Base-by-base conservation (phyloP, 164 flowering plant species). In the Liriodendron chinense region DNA sequence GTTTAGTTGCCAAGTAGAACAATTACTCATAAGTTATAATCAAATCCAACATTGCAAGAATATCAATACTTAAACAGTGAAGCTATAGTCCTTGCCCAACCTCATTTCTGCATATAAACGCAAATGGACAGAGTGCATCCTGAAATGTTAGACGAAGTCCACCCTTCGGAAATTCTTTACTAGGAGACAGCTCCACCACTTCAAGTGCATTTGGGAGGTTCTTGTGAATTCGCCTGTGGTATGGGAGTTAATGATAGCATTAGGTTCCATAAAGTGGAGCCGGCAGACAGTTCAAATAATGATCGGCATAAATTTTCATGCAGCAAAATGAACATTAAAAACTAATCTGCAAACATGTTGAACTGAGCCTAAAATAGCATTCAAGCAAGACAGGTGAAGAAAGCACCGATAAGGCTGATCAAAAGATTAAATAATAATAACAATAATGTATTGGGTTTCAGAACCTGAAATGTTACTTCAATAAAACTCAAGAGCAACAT, bases 111-210 rank as follows among this genome's bases (percentile, higher is more conserved):
- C 84, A 88, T 20, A 92, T 72, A 74, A 83, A 84, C 72, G 89
- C 92, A 79, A 87, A 90, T 13, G 97, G 92, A 49, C 76, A 87
- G 18, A 94, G 90, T 20, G 87, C 80, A 65, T 86, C 78, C 5
- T 87, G 86, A 80, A 92, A 94, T 25, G 74, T 47, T 59, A 94
- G 83, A 25, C 92, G 93, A 43, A 92, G 72, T 21, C 96, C 98
- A 28, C 63, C 28, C 26, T 57, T 76, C 0, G 90, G 89, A 67
- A 86, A 81, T 25, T 88, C 91, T 71, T 86, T 70, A 69, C 43
- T 24, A 73, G 88, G 79, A 65, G 81, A 76, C 65, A 92, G 74
- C 78, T 92, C 88, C 49, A 90, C 9, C 72, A 94, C 71, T 77
- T 92, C 97, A 21, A 94, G 82, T 34, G 74, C 77, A 74, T 82